A percentile compares a stretch with the other conserved stretches of the same genome.
Evolutionary conservation across 371 early-diverging fungal species (phyloP).

Genomic region (Apophysomyces sp.): DNA sequence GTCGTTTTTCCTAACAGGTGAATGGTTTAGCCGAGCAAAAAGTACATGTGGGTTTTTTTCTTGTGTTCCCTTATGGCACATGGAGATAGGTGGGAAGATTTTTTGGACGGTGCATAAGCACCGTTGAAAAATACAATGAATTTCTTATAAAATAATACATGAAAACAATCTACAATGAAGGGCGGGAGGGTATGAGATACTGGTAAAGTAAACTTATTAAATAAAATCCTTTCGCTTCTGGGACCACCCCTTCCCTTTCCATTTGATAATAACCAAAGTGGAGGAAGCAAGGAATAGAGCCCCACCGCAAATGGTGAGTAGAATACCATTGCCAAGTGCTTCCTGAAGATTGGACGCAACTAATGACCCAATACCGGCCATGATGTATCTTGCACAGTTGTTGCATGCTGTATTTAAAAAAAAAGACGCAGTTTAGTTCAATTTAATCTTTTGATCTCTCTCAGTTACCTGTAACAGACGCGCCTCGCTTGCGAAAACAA

Average conservation of each 20-base stretch:
- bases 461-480: conserved; percentile 49
- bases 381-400: conserved; percentile 38
- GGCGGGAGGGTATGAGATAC: too few species aligned
- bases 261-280: conserved; percentile 14
- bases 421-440: too few species aligned
- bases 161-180: too few species aligned
- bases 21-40: too few species aligned
- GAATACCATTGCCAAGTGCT: conserved; percentile 29
- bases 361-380: conserved; percentile 41
- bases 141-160: too few species aligned
- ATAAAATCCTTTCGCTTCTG: not conserved
- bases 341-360: conserved; percentile 28
- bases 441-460: too few species aligned
- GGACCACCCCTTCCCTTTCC: conserved; percentile 23
- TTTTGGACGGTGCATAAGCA: too few species aligned
- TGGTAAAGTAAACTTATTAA: not conserved
- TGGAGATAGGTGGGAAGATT: too few species aligned
- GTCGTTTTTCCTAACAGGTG: too few species aligned
- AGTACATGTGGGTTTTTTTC: too few species aligned
- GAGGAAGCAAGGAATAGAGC: conserved; percentile 9
- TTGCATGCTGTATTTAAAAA: conserved; percentile 32
- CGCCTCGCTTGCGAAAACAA: conserved; percentile 36
- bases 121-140: too few species aligned
- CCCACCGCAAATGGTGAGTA: conserved; percentile 32
- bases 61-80: too few species aligned